Percentiles rank a stretch among this genome's conserved stretches.
Conservation (phyloP, 2,329 filamentous ascomycete genomes). For the Arachnopeziza araneosa region DNA sequence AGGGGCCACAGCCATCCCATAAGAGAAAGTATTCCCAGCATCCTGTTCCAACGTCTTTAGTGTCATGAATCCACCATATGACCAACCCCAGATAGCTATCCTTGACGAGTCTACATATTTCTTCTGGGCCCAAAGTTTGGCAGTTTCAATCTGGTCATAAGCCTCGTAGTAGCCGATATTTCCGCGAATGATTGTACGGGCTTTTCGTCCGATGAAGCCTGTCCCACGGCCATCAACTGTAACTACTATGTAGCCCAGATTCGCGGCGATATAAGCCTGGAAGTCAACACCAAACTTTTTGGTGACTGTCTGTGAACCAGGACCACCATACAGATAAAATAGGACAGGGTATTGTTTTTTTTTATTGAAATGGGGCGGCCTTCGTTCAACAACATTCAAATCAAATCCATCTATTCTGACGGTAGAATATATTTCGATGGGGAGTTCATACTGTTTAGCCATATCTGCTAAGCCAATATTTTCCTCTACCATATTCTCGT, state of each 20-base stretch:
- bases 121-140: conserved; percentile 75
- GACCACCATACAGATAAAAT: conserved; percentile 92
- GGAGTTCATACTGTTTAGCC: conserved; percentile 73
- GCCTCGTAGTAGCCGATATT: conserved; percentile 83
- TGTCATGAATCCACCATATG: conserved; percentile 91
- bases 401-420: conserved; percentile 77
- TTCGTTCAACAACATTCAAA: conserved; percentile 72
- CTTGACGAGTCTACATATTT: conserved; percentile 75
- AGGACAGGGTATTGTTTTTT: conserved; percentile 87
- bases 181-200: conserved; percentile 75
- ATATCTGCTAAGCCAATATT: conserved; percentile 66
- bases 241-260: conserved; percentile 86
- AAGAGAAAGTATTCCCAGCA: conserved; percentile 82
- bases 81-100: conserved; percentile 98
- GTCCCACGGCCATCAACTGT: conserved; percentile 93
- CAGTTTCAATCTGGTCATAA: conserved; percentile 84
- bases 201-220: conserved; percentile 79
- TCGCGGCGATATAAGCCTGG: conserved; percentile 80
- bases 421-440: conserved; percentile 75
- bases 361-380: conserved; percentile 80
- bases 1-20: conserved; percentile 96
- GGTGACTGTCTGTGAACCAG: conserved; percentile 82
- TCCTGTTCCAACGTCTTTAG: conserved; percentile 93
- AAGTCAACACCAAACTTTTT: conserved; percentile 83
- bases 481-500: conserved; percentile 69